These are phyloP conservation scores for Vigna angularis DNA, from an alignment of 306 rosid species.

Conservation along the genomic window DNA sequence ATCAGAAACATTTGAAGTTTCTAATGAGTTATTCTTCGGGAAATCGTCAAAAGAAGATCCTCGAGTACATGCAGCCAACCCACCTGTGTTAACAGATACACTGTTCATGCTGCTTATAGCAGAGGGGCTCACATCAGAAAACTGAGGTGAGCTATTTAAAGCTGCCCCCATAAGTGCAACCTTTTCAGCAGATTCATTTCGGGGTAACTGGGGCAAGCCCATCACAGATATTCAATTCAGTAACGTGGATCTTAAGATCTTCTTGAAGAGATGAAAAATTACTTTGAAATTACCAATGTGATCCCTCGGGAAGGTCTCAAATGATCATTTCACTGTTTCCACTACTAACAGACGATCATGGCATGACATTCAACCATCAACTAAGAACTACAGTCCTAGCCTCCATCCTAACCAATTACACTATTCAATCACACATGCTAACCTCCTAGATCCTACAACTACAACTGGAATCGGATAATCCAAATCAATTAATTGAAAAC, in stretches of 20 bases:
- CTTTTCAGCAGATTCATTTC: slow-evolving; percentile 63
- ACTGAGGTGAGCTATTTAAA: slow-evolving; percentile 64
- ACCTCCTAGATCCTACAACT: slow-evolving; percentile 43
- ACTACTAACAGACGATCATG: slow-evolving; percentile 34
- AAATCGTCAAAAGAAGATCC: slow-evolving; percentile 63
- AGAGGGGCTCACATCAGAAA: slow-evolving; percentile 64
- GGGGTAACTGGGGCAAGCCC: slow-evolving; percentile 92
- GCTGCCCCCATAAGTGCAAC: slow-evolving; percentile 54
- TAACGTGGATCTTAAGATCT: slow-evolving; percentile 30
- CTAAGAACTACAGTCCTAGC: slow-evolving; percentile 30
- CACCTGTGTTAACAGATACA: slow-evolving; percentile 52
- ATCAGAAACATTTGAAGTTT: slow-evolving; percentile 56
- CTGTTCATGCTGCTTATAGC: slow-evolving; percentile 54
- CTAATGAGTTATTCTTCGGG: slow-evolving; percentile 57
- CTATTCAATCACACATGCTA: slow-evolving; percentile 22
- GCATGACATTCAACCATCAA: slow-evolving; percentile 27
- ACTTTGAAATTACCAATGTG: slow-evolving; percentile 36
- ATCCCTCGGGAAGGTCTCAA: slow-evolving; percentile 28
- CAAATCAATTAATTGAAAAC: slow-evolving; percentile 41
- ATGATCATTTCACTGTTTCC: slow-evolving; percentile 38
- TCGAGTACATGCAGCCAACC: slow-evolving; percentile 46
- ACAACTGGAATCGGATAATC: slow-evolving; percentile 37
- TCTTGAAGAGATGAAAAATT: slow-evolving; percentile 30
- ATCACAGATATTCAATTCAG: slow-evolving; percentile 48
- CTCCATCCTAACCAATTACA: slow-evolving; percentile 26